Conservation (phyloP, 2,329 filamentous ascomycete genomes). For the Neopestalotiopsis sp. region DNA sequence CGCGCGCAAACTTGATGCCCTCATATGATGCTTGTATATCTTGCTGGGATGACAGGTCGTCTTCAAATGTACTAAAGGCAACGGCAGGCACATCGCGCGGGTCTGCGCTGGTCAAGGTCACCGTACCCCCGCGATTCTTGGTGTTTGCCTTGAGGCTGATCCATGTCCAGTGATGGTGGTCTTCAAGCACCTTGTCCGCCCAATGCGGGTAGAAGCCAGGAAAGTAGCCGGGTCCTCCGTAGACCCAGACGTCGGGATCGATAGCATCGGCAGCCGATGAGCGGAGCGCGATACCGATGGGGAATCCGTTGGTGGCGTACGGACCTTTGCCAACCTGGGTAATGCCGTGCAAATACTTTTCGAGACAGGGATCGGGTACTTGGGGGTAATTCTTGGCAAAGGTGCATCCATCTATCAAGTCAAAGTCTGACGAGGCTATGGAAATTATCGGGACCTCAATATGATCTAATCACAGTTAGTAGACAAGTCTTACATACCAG, state of each 20-base stretch:
- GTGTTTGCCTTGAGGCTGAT: constrained; percentile 6
- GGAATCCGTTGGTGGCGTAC: constrained; percentile 56
- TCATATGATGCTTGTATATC: constrained; percentile 9
- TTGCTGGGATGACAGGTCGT: constrained; percentile 3
- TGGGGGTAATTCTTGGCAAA: constrained; percentile 40
- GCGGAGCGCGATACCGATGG: constrained; percentile 41
- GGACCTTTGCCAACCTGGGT: constrained; percentile 36
- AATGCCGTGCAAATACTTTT: constrained; percentile 37
- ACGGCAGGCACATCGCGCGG: constrained; percentile 7
- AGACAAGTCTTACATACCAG: too few relatives aligned
- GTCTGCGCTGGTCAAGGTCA: not conserved
- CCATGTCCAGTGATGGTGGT: constrained; percentile 12
- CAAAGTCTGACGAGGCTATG: constrained; percentile 45
- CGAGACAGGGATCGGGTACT: constrained; percentile 42
- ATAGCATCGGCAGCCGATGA: constrained; percentile 6
- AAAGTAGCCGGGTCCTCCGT: constrained; percentile 6
- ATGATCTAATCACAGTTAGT: constrained; percentile 44
- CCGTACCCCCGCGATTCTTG: constrained; percentile 11
- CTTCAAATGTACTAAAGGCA: constrained; percentile 12
- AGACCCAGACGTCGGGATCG: constrained; percentile 12
- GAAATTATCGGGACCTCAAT: constrained; percentile 54
- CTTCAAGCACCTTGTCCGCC: constrained; percentile 1
- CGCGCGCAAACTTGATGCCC: constrained; percentile 14
- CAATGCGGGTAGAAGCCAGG: constrained; percentile 14
- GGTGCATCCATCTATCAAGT: constrained; percentile 41